A percentile compares a stretch with the other conserved stretches of the same genome.
phyloP scores from a whole-genome alignment of 495 filamentous ascomycete genomes.

The Hypomontagnella submonticulosa region DNA sequence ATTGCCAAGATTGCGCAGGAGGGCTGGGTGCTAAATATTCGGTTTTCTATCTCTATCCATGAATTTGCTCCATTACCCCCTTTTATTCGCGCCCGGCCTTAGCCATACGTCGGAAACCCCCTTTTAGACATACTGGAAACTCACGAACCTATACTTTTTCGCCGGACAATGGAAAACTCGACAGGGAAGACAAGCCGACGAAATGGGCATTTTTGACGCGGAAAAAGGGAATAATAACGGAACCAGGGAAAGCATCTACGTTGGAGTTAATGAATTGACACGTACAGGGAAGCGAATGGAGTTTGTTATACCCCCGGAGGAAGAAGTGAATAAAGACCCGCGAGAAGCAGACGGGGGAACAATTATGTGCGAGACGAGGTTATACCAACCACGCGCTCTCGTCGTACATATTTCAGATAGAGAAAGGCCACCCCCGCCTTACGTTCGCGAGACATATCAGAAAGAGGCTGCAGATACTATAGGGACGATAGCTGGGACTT shows the following conservation, averaged over 20 bases:
- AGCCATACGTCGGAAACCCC: not conserved
- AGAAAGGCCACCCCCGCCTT: not conserved
- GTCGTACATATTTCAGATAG: conserved; percentile 1
- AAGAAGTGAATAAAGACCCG: conserved; percentile 3
- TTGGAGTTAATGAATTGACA: conserved; percentile 38
- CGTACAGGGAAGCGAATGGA: conserved; percentile 35
- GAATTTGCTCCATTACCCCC: conserved; percentile 20
- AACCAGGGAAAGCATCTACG: conserved; percentile 39
- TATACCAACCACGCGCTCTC: not conserved
- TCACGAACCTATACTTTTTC: conserved; percentile 32
- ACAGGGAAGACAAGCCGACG: conserved; percentile 15
- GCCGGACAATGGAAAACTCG: conserved; percentile 26
- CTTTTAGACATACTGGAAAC: conserved; percentile 43
- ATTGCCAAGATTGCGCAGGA: too few species aligned
- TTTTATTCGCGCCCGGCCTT: conserved; percentile 14
- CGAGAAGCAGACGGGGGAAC: not conserved
- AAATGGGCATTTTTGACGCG: conserved; percentile 35
- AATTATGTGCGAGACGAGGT: not conserved
- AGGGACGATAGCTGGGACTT: not conserved
- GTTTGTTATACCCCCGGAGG: conserved; percentile 44
- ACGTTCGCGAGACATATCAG: conserved; percentile 1
- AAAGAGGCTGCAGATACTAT: conserved; percentile 1
- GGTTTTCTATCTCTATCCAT: conserved; percentile 5
- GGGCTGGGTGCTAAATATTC: conserved; percentile 1
- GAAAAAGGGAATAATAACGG: conserved; percentile 25